Conservation (phyloP, 2,329 filamentous ascomycete genomes). For the Aciculosporium take region DNA sequence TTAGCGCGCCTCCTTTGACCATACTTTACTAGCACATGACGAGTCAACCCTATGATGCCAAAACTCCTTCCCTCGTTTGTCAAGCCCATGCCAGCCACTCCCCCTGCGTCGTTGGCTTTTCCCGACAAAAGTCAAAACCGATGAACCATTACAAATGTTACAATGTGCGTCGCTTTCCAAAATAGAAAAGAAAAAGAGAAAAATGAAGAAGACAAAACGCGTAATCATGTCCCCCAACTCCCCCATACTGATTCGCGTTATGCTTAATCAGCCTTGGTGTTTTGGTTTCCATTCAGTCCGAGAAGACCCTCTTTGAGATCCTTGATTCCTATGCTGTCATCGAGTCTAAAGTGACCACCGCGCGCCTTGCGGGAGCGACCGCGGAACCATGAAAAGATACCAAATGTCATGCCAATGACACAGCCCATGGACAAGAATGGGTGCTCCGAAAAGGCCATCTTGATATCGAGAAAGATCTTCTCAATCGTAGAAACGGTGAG, state of each 20-base stretch:
- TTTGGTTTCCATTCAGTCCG: slow-evolving; percentile 25
- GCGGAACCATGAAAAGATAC: slow-evolving; percentile 37
- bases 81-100: background rate
- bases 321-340: slow-evolving; percentile 36
- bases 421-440: slow-evolving; percentile 44
- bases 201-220: background rate
- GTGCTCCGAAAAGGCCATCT: slow-evolving; percentile 43
- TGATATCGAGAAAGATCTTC: slow-evolving; percentile 56
- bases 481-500: slow-evolving; percentile 60
- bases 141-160: slow-evolving; percentile 3
- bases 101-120: background rate
- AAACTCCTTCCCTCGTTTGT: no score
- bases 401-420: slow-evolving; percentile 41
- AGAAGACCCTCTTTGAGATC: slow-evolving; percentile 53
- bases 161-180: slow-evolving; percentile 4
- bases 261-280: slow-evolving; percentile 21
- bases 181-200: background rate
- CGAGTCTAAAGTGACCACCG: slow-evolving; percentile 47
- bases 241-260: background rate
- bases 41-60: slow-evolving; percentile 7
- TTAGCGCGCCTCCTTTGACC: background rate
- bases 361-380: slow-evolving; percentile 38
- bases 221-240: no score
- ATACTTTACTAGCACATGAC: slow-evolving; percentile 6
- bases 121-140: background rate